Base-by-base conservation (phyloP, 2,329 filamentous ascomycete species). In the Aspergillus awamori region DNA sequence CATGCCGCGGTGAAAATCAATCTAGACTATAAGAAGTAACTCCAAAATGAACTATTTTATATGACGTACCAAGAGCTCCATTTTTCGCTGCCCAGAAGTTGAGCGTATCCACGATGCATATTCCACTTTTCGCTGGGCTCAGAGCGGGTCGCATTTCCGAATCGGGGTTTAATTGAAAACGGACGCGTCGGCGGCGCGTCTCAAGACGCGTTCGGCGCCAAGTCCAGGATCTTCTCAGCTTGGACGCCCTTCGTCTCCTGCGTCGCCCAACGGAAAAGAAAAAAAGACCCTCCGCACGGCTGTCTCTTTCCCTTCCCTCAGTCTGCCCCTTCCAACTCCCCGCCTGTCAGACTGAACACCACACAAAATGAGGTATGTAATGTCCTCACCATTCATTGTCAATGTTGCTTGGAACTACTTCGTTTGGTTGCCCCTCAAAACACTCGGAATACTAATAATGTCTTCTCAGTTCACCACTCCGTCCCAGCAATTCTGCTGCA, bases 401-500 rank as follows among this genome's bases (percentile, higher is more conserved):
- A 11, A 24, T 55, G 6, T n/a, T 58, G 22, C 4, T 13, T 22
- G 13, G 48, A 20, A 10, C n/a, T 8, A 8, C 11, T 3, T 8
- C n/a, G 33, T 36, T 36, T 36, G 33, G 33, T 13, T 36, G 11
- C 33, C 33, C 11, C 33, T 36, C 33, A 36, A 15, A 43, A 8
- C 38, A 10, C 1, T 36, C 33, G 57, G 6, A 22, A 20, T 49
- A 47, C 58, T 53, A 33, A 61, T 20, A 26, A 39, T 57, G 3
- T 57, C 26, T 59, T 17, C 52, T 24, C 73, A 96, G 91, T 82
- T 96, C 92, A 76, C 93, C 93, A 75, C 84, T 96, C 63, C 88
- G 89, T 77, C 84, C 88, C 69, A 92, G 88, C 79, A 89, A 91
- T 83, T 87, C 89, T 63, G 93, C 93, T 66, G 92, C 89, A 70